These are phyloP conservation scores for Apiospora saccharicola DNA, from an alignment of 2,329 filamentous ascomycete species.

Conservation along the genomic window DNA sequence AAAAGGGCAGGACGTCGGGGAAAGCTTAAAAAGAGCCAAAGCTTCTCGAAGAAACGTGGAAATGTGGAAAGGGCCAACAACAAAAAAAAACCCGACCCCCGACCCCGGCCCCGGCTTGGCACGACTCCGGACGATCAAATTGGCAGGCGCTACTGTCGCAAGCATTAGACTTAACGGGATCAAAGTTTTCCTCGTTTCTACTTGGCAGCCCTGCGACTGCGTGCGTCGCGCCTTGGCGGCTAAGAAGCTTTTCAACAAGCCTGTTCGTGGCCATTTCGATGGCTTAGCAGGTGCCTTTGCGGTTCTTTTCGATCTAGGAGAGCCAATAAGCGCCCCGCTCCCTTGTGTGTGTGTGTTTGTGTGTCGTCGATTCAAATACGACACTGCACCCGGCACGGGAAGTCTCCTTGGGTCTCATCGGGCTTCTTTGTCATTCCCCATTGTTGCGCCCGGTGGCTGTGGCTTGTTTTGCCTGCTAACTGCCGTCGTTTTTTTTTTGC, in stretches of 20 bases:
- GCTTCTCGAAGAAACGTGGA: too few relatives aligned
- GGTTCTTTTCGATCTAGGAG: neutral
- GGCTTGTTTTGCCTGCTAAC: neutral
- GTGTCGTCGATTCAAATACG: neutral
- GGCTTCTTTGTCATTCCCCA: neutral
- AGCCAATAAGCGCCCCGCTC: neutral
- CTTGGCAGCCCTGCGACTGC: conserved; percentile 18
- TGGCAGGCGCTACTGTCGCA: neutral
- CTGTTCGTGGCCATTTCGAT: neutral
- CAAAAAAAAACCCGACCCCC: neutral
- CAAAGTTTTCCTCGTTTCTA: neutral
- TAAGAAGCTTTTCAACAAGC: neutral
- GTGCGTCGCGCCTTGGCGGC: conserved; percentile 8
- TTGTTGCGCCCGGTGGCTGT: neutral
- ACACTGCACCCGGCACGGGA: neutral
- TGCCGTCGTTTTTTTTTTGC: too few relatives aligned
- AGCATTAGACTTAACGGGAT: conserved; percentile 9
- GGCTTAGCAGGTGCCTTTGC: neutral
- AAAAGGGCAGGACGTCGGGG: neutral
- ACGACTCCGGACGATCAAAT: conserved; percentile 14
- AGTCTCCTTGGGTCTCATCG: neutral
- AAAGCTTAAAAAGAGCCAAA: conserved; percentile 3
- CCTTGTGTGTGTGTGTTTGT: too few relatives aligned
- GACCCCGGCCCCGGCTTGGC: conserved; percentile 16
- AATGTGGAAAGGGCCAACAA: too few relatives aligned